Base-by-base conservation (phyloP, 768 basidiomycete species). In the Termitomyces sp. region DNA sequence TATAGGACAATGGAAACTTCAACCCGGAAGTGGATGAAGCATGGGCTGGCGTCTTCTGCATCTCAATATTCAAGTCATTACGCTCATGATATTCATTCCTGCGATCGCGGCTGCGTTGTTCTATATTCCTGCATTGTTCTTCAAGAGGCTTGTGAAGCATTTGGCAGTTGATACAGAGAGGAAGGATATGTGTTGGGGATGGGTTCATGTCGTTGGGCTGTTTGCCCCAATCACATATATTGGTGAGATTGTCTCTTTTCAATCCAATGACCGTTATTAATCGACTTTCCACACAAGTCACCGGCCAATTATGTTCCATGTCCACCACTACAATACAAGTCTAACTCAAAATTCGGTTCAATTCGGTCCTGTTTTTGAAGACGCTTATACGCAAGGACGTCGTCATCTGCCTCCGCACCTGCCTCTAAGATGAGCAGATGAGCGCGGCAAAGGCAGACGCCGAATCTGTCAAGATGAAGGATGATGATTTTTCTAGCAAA, bases 381-480 rank as follows among this genome's bases (percentile, higher is more conserved):
- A 94, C 91, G 0, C 80, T 94, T 16, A 81, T 90, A 16, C 83
- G 92, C 46, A 94, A 94, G 70, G 89, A 93, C 60, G 74, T 89
- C n/a, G n/a, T n/a, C n/a, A n/a, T n/a, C n/a, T n/a, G n/a, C n/a
- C n/a, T n/a, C n/a, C n/a, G n/a, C n/a, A n/a, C n/a, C n/a, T n/a
- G n/a, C n/a, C n/a, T n/a, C n/a, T n/a, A n/a, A n/a, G n/a, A n/a
- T n/a, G n/a, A n/a, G n/a, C n/a, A n/a, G n/a, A n/a, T n/a, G n/a
- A n/a, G n/a, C n/a, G n/a, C n/a, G n/a, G n/a, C n/a, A n/a, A n/a
- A n/a, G n/a, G n/a, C n/a, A n/a, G n/a, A n/a, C n/a, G n/a, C n/a
- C n/a, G n/a, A n/a, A n/a, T n/a, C n/a, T n/a, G n/a, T n/a, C n/a
- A n/a, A n/a, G n/a, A n/a, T n/a, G n/a, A n/a, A n/a, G n/a, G n/a